A percentile compares a stretch with the other conserved stretches of the same genome.
phyloP scores from a whole-genome alignment of 441 rosid species.

The Jatropha podagrica region DNA sequence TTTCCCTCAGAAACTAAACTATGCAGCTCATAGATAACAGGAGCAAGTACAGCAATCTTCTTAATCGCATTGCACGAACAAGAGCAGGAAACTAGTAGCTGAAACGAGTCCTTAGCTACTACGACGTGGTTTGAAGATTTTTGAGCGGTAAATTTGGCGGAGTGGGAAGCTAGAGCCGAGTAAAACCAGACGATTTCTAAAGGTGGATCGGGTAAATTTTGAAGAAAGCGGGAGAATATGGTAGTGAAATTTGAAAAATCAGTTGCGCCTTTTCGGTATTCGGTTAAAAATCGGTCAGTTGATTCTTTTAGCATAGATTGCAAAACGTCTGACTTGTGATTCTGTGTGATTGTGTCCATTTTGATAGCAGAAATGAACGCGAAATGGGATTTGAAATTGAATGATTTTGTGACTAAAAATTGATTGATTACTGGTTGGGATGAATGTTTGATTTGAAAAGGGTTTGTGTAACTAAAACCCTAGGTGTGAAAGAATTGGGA shows the following conservation, averaged over 20 bases:
- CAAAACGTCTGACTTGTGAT: conserved; percentile 24
- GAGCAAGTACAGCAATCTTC: conserved; percentile 55
- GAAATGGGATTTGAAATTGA: background rate
- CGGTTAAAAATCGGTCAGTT: conserved; percentile 49
- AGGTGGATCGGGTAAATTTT: conserved; percentile 50
- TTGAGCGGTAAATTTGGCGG: conserved; percentile 29
- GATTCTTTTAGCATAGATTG: conserved; percentile 60
- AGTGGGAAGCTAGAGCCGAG: conserved; percentile 50
- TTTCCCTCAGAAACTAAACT: conserved; percentile 19
- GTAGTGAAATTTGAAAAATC: conserved; percentile 61
- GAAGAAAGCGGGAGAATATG: conserved; percentile 61
- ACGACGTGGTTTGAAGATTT: conserved; percentile 29
- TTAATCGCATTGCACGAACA: conserved; percentile 41
- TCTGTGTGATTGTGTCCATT: conserved; percentile 26
- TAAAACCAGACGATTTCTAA: conserved; percentile 69
- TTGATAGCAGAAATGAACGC: background rate
- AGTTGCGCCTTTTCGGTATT: conserved; percentile 43
- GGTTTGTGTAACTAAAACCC: conserved; percentile 35
- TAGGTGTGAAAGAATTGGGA: conserved; percentile 20
- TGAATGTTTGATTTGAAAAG: background rate
- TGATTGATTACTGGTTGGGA: background rate
- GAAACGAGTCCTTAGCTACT: conserved; percentile 46
- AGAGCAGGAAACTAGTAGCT: conserved; percentile 52
- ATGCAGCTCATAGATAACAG: conserved; percentile 53
- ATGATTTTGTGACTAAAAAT: background rate